Percentiles rank a stretch among this genome's conserved stretches.
Evolutionary conservation across 768 basidiomycete species (phyloP).

Genomic region (Pisolithus tinctorius): DNA sequence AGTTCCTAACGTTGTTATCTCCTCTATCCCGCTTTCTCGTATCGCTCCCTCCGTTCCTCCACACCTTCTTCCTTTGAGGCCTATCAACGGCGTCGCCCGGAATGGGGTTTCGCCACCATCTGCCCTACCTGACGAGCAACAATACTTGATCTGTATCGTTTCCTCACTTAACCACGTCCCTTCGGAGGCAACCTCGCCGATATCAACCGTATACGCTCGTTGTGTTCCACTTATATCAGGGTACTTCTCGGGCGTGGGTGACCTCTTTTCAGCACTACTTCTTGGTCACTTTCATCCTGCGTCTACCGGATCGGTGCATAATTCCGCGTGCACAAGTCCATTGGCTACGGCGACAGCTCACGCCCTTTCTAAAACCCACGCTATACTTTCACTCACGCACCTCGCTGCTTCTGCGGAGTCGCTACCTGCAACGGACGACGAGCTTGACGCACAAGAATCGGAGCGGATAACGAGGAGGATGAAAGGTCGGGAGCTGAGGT

Average conservation of each 20-base stretch:
- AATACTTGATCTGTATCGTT: conserved; percentile 73
- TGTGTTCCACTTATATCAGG: conserved; percentile 76
- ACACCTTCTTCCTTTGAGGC: conserved; percentile 29
- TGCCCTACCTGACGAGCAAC: conserved; percentile 18
- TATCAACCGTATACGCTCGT: conserved; percentile 56
- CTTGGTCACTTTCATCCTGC: conserved; percentile 63
- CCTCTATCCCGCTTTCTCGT: conserved; percentile 75
- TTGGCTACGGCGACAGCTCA: conserved; percentile 50
- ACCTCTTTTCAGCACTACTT: conserved; percentile 91
- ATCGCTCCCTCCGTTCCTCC: conserved; percentile 50
- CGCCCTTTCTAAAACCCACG: conserved; percentile 69
- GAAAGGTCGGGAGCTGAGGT: conserved; percentile 77
- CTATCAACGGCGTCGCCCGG: background rate
- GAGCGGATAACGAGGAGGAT: conserved; percentile 65
- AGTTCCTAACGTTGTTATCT: conserved; percentile 87
- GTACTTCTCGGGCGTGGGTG: conserved; percentile 95
- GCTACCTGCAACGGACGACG: conserved; percentile 72
- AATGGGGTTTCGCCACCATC: conserved; percentile 1
- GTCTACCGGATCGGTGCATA: conserved; percentile 6
- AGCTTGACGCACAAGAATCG: conserved; percentile 58
- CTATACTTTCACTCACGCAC: conserved; percentile 61
- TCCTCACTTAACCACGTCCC: conserved; percentile 43
- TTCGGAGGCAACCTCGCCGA: conserved; percentile 9
- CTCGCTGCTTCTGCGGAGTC: conserved; percentile 35
- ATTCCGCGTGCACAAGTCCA: conserved; percentile 20